A percentile compares a stretch with the other conserved stretches of the same genome.
phyloP scores from a whole-genome alignment of 2,329 filamentous ascomycete genomes.

The Ophiocordyceps polyrhachis-furcata region DNA sequence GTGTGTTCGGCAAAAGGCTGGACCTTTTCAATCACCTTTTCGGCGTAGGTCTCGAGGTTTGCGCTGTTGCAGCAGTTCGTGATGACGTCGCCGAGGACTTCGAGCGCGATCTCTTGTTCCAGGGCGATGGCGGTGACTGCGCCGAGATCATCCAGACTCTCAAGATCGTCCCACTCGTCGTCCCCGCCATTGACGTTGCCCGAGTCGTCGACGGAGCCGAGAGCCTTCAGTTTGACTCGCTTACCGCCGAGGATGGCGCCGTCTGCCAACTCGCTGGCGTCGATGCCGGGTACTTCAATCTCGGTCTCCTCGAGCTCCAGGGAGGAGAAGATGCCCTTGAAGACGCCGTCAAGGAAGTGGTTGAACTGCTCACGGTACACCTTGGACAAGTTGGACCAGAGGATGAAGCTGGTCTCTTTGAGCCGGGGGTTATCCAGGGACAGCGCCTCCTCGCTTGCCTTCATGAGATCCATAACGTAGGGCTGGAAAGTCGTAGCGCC shows the following conservation, averaged over 20 bases:
- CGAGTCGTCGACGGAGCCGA: constrained; percentile 35
- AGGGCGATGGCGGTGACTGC: constrained; percentile 78
- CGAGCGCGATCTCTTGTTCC: constrained; percentile 93
- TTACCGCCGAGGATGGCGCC: constrained; percentile 65
- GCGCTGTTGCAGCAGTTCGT: constrained; percentile 65
- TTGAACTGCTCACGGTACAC: constrained; percentile 76
- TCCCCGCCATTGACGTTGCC: constrained; percentile 36
- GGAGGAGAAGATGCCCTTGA: constrained; percentile 66
- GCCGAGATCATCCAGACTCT: constrained; percentile 67
- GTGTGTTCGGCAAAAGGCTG: constrained; percentile 68
- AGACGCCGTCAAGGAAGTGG: constrained; percentile 59
- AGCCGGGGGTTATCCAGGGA: constrained; percentile 76
- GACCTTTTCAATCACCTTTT: constrained; percentile 70
- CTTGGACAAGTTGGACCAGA: constrained; percentile 89
- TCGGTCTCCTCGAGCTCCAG: constrained; percentile 74
- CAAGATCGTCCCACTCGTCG: constrained; percentile 39
- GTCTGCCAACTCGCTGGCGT: constrained; percentile 43
- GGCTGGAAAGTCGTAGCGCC: constrained; percentile 74
- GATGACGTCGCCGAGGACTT: constrained; percentile 85
- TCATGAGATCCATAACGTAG: constrained; percentile 80
- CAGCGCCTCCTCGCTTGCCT: constrained; percentile 78
- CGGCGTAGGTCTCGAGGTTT: constrained; percentile 59
- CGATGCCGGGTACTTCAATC: constrained; percentile 50
- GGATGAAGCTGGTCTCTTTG: constrained; percentile 89
- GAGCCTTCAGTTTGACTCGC: constrained; percentile 59